phyloP scores from a whole-genome alignment of 2,329 filamentous ascomycete genomes.

The Claviceps citrina region DNA sequence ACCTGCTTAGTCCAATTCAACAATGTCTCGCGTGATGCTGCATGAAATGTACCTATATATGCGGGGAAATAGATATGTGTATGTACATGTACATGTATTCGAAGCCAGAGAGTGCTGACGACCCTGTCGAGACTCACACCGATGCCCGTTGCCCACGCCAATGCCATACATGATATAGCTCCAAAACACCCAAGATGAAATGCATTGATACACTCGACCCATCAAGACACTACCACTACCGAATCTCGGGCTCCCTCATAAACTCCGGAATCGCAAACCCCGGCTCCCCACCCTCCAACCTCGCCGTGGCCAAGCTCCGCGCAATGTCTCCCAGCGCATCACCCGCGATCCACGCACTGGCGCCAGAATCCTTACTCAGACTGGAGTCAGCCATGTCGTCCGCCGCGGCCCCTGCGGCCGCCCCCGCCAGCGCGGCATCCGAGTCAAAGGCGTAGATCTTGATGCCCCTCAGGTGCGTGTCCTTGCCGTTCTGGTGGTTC shows the following conservation, averaged over 20 bases:
- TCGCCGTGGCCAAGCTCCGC: constrained; percentile 13
- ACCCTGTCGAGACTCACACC: too few relatives aligned
- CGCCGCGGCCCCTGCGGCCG: constrained; percentile 15
- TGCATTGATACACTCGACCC: too few relatives aligned
- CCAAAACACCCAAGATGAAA: too few relatives aligned
- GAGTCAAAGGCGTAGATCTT: constrained; percentile 59
- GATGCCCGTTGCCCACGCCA: too few relatives aligned
- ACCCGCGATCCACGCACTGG: constrained; percentile 3
- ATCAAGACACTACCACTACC: constrained; percentile 12
- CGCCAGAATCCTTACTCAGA: constrained; percentile 7
- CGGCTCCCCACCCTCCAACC: constrained; percentile 19
- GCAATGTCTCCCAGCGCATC: constrained; percentile 16
- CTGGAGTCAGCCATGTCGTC: constrained; percentile 13
- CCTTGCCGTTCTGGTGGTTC: constrained; percentile 98
- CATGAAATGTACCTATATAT: too few relatives aligned
- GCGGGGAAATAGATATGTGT: too few relatives aligned
- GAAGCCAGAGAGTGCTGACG: too few relatives aligned
- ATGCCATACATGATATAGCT: too few relatives aligned
- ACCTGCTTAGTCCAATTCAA: too few relatives aligned
- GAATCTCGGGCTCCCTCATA: constrained; percentile 28
- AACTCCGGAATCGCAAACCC: constrained; percentile 25
- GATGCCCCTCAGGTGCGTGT: constrained; percentile 88
- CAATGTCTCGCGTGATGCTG: too few relatives aligned
- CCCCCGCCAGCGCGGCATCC: constrained; percentile 26
- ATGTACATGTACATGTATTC: too few relatives aligned